Conservation (phyloP, 345 rosid genomes). For the Cardamine occulta region DNA sequence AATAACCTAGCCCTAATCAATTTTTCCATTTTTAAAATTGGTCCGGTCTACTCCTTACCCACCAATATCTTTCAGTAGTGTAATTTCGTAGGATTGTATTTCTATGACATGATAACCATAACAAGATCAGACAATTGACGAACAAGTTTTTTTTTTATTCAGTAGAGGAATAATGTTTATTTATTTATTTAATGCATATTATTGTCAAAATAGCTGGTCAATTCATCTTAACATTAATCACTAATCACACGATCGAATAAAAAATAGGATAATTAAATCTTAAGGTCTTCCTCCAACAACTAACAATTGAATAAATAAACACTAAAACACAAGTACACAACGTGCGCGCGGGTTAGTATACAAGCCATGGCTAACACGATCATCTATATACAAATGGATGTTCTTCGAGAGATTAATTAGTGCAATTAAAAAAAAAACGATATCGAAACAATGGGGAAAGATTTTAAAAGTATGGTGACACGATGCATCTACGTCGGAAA, state of each 20-base stretch:
- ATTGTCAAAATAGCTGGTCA: slow-evolving; percentile 32
- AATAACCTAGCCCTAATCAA: too few species aligned
- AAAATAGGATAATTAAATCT: background rate
- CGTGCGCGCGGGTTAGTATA: slow-evolving; percentile 43
- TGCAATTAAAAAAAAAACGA: background rate
- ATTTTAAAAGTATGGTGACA: slow-evolving; percentile 46
- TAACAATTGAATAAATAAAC: slow-evolving; percentile 13
- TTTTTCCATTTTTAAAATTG: too few species aligned
- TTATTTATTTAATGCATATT: background rate
- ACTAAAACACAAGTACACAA: background rate
- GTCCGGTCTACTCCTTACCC: too few species aligned
- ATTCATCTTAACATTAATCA: slow-evolving; percentile 10
- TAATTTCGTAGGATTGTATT: background rate
- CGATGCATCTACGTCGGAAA: slow-evolving; percentile 45
- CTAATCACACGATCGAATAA: slow-evolving; percentile 33
- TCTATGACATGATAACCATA: slow-evolving; percentile 30
- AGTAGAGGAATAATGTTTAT: background rate
- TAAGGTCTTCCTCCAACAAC: slow-evolving; percentile 23
- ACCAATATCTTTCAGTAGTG: too few species aligned
- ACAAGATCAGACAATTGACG: background rate
- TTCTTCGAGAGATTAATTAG: background rate
- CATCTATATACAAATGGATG: slow-evolving; percentile 15
- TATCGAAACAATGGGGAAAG: slow-evolving; percentile 40
- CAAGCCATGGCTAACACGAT: slow-evolving; percentile 42
- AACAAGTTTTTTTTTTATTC: background rate